A percentile compares a stretch with the other conserved stretches of the same genome.
These are phyloP conservation scores for Spathaspora jeffriesii DNA, from an alignment of 1,139 yeast species.

Conservation along the genomic window DNA sequence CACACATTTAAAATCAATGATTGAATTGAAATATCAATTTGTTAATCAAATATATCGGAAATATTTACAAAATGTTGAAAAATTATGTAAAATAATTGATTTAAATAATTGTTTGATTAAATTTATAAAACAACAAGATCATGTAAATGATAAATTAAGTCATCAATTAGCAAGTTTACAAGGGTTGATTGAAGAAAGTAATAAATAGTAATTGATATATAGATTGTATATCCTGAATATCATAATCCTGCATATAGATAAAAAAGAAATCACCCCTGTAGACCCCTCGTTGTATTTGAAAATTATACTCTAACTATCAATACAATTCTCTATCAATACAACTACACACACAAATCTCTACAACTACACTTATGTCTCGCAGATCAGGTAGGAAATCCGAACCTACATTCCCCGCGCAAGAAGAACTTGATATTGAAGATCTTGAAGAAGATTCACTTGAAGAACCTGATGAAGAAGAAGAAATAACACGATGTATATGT, in stretches of 20 bases:
- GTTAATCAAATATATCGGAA: slow-evolving; percentile 7
- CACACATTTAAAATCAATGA: slow-evolving; percentile 2
- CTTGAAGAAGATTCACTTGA: slow-evolving; percentile 30
- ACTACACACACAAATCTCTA: no score
- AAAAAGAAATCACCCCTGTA: no score
- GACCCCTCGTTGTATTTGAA: no score
- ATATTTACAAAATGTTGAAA: slow-evolving; percentile 6
- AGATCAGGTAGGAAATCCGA: slow-evolving; percentile 24
- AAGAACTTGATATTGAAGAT: slow-evolving; percentile 11
- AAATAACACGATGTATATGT: slow-evolving; percentile 89
- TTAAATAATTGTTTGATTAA: slow-evolving; percentile 5
- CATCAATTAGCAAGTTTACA: slow-evolving; percentile 1
- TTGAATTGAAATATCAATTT: slow-evolving; percentile 7
- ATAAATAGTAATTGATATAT: no score
- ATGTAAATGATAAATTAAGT: not conserved
- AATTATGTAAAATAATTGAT: slow-evolving; percentile 6
- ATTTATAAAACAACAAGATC: slow-evolving; percentile 7
- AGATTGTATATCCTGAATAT: no score
- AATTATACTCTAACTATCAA: no score
- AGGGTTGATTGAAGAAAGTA: no score
- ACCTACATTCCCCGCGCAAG: not conserved
- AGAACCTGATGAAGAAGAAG: slow-evolving; percentile 69
- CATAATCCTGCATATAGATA: no score
- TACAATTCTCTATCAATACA: not conserved
- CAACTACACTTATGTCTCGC: slow-evolving; percentile 27